phyloP scores from a whole-genome alignment of 176 grass and related monocot species.

The Neostapfia colusana region DNA sequence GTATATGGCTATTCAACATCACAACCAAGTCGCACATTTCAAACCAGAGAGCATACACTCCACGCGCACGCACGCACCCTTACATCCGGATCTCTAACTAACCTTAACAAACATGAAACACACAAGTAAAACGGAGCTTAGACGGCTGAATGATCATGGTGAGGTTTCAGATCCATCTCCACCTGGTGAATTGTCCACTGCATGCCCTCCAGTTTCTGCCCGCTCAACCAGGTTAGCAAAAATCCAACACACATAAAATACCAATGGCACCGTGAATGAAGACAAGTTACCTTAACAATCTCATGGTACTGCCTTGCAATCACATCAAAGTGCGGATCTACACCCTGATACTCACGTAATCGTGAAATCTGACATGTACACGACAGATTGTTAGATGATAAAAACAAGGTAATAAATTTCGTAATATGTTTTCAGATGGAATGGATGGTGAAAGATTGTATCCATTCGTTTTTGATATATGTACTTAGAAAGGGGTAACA shows the following conservation, averaged over 20 bases:
- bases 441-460: not conserved
- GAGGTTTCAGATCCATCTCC: constrained; percentile 89
- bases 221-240: constrained; percentile 13
- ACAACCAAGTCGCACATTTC: too few relatives aligned
- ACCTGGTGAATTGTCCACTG: constrained; percentile 98
- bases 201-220: constrained; percentile 94
- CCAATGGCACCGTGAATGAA: not conserved
- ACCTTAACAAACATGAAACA: not conserved
- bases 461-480: constrained; percentile 1
- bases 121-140: not conserved
- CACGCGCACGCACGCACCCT: not conserved
- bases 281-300: constrained; percentile 68
- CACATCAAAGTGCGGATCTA: constrained; percentile 93
- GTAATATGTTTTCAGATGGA: not conserved
- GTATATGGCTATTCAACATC: too few relatives aligned
- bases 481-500: not conserved
- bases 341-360: constrained; percentile 91
- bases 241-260: not conserved
- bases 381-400: not conserved
- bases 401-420: not conserved
- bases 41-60: not conserved
- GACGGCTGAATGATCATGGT: constrained; percentile 40
- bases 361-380: constrained; percentile 68
- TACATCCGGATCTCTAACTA: not conserved
- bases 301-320: constrained; percentile 97